These are phyloP conservation scores for Candida michaelii DNA, from an alignment of 805 yeast genomes.

Conservation along the genomic window DNA sequence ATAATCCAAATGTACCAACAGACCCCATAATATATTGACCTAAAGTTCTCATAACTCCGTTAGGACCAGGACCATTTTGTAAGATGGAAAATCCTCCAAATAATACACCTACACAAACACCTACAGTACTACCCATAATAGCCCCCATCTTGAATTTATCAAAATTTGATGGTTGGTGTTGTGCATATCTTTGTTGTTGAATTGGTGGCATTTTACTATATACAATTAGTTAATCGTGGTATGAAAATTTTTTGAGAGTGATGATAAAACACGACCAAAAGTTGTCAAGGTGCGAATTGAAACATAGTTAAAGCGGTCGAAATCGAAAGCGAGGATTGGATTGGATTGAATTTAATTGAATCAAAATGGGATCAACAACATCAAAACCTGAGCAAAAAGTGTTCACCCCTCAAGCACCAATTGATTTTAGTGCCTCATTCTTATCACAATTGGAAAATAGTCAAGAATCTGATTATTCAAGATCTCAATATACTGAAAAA, in stretches of 20 bases:
- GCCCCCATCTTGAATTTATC: constrained; percentile 99
- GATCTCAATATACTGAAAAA: constrained; percentile 66
- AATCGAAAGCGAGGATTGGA: not conserved
- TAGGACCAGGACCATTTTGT: constrained; percentile 97
- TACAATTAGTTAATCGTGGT: constrained; percentile 4
- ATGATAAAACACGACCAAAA: constrained; percentile 2
- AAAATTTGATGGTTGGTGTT: constrained; percentile 75
- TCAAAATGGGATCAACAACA: constrained; percentile 56
- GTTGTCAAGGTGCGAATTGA: constrained; percentile 1
- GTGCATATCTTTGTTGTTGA: constrained; percentile 58
- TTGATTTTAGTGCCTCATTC: constrained; percentile 64
- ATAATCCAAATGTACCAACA: constrained; percentile 93
- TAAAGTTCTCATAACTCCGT: constrained; percentile 92
- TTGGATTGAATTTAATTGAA: not conserved
- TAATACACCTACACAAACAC: constrained; percentile 91
- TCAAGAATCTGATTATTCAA: constrained; percentile 66
- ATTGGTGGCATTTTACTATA: constrained; percentile 56
- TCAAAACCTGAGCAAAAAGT: constrained; percentile 67
- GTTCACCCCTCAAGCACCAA: constrained; percentile 64
- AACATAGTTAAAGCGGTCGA: not conserved
- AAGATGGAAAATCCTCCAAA: constrained; percentile 92
- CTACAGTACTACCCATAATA: constrained; percentile 90
- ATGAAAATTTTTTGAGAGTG: constrained; percentile 9
- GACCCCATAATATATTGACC: constrained; percentile 97
- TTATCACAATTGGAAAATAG: constrained; percentile 62